Evolutionary conservation across 257 asterid genomes (phyloP), one percentile per base, ranked within the genome.

Genomic region (Nemophila menziesii): DNA sequence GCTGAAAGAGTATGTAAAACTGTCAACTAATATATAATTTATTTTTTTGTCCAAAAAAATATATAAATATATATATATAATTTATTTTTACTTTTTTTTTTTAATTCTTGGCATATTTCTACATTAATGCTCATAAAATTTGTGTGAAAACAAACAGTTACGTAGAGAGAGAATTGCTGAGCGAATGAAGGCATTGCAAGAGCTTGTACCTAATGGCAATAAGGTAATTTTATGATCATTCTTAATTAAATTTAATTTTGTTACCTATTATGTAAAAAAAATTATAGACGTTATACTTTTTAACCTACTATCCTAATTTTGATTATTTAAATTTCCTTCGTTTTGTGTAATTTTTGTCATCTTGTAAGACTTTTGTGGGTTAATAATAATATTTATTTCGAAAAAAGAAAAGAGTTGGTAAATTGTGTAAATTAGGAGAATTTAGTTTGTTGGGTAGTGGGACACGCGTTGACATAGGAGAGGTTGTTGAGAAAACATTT

Each of bases 111-210:
- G 20, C 9, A 19, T 40, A 3, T 29, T 29, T 29, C 12, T 13
- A 26, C 6, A 26, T 29, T 8, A 17, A 5, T 11, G 9, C 20
- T 18, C 4, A 40, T 17, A 15, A 5, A n/a, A 3, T 8, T 7
- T 18, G 20, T 16, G 0, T 4, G n/a, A 45, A 6, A 5, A 0
- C 16, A 45, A 21, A 19, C 57, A 51, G 47, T 40, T 51, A 51
- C 48, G 47, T 17, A 51, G 47, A 29, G 56, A 51, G 56, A 37
- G 56, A 22, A 51, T 51, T 39, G 56, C 47, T 20, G 57, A 24
- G 57, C 22, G 47, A 51, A 51, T 51, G 57, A 51, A 51, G 47
- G 33, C 47, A 14, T 19, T 51, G 22, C 47, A 51, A 38, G 57
- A 51, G 23, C 24, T 51, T 8, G 57, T 51, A 8, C 47, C 57